These are phyloP conservation scores for Echinosophora koreensis DNA, from an alignment of 306 rosid species.

Conservation along the genomic window DNA sequence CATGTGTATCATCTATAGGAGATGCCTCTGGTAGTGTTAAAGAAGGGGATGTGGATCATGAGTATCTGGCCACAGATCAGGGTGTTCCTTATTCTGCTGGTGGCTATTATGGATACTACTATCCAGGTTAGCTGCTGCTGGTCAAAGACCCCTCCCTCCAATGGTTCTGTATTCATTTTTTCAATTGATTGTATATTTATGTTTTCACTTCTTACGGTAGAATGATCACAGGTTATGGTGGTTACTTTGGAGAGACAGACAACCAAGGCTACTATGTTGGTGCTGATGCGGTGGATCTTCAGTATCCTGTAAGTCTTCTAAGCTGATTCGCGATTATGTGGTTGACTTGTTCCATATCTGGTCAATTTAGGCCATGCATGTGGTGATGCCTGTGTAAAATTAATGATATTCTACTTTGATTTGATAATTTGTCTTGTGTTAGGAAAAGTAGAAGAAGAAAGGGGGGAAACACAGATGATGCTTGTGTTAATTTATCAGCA, in stretches of 20 bases:
- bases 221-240: slow-evolving; percentile 74
- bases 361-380: slow-evolving; percentile 7
- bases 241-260: slow-evolving; percentile 64
- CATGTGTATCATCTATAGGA: slow-evolving; percentile 64
- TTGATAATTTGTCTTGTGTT: background rate
- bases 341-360: slow-evolving; percentile 39
- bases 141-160: slow-evolving; percentile 19
- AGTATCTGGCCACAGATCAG: slow-evolving; percentile 52
- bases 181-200: slow-evolving; percentile 51
- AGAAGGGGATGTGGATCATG: slow-evolving; percentile 63
- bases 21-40: slow-evolving; percentile 62
- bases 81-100: slow-evolving; percentile 51
- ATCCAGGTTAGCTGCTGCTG: slow-evolving; percentile 71
- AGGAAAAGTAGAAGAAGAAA: background rate
- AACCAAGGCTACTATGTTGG: slow-evolving; percentile 75
- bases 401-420: slow-evolving; percentile 3
- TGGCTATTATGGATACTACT: slow-evolving; percentile 70
- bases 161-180: slow-evolving; percentile 27
- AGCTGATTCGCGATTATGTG: slow-evolving; percentile 7
- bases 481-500: slow-evolving; percentile 30
- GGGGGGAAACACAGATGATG: background rate
- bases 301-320: slow-evolving; percentile 72
- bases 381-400: background rate
- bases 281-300: slow-evolving; percentile 63
- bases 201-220: slow-evolving; percentile 58